phyloP scores from a whole-genome alignment of 495 filamentous ascomycete species.

The Corynascus novoguineensis region DNA sequence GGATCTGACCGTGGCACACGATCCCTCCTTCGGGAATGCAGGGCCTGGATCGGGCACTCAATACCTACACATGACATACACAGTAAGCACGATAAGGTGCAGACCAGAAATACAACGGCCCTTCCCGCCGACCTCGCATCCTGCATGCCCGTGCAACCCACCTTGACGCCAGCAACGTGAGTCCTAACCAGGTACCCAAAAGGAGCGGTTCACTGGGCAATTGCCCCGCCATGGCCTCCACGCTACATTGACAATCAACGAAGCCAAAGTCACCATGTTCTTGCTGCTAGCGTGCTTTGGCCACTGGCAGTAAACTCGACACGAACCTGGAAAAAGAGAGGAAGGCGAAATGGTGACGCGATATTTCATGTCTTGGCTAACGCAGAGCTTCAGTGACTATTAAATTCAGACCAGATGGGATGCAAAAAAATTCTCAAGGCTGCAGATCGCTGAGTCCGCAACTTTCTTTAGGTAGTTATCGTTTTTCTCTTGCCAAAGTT shows the following conservation, averaged over 20 bases:
- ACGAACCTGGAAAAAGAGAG: not conserved
- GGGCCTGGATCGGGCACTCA: not conserved
- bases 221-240: not conserved
- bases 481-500: not conserved
- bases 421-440: not conserved
- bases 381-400: not conserved
- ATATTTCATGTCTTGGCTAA: not conserved
- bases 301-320: not conserved
- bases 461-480: not conserved
- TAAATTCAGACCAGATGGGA: not conserved
- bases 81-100: too few species aligned
- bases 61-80: too few species aligned
- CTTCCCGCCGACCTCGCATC: too few species aligned
- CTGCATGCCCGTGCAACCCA: too few species aligned
- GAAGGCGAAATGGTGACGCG: not conserved
- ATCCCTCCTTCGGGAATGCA: not conserved
- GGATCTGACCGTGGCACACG: not conserved
- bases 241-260: not conserved
- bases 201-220: too few species aligned
- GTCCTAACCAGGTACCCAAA: too few species aligned
- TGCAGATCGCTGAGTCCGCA: not conserved
- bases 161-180: too few species aligned
- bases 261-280: too few species aligned
- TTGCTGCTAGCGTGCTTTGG: too few species aligned
- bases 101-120: not conserved